Evolutionary conservation across 2,329 filamentous ascomycete species (phyloP), one percentile per base, ranked within the genome.

Genomic region (Trichophyton verrucosum): DNA sequence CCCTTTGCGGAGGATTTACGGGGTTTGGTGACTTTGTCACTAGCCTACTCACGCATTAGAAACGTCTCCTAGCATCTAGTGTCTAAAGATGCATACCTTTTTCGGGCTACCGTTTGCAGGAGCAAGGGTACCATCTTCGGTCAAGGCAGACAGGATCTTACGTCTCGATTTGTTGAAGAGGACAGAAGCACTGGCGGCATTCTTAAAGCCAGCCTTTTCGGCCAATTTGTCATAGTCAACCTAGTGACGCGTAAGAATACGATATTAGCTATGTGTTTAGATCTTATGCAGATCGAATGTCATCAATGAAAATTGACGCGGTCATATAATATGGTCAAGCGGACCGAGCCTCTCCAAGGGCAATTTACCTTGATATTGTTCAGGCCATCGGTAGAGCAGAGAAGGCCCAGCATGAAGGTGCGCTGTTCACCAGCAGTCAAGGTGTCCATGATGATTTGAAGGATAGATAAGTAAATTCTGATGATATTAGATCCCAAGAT

Each of bases 221-320:
- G 75, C 74, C 8, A 78, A 64, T 24, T 69, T 73, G 0, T 70
- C 66, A 61, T 70, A 73, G 65, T 79, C 74, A 27, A 76, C 61
- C 74, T 76, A 61, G 13, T 59, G 8, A 44, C 15, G 11, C 49
- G 33, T 38, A 51, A 20, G 24, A 13, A 44, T 9, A 22, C 11
- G n/a, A 58, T 59, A 40, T 33, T 27, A 59, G 44, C 59, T 24
- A 57, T n/a, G 33, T 13, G n/a, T 24, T n/a, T 57, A 22, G 3
- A 17, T 24, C n/a, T 20, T 9, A 2, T 2, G 9, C 3, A 13
- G 20, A 27, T 2, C 24, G 15, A 44, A 38, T 22, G 24, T 9
- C 9, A 5, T 58, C n/a, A 4, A 5, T 44, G n/a, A 44, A 44
- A 17, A 17, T 13, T 5, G 11, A 53, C 3, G 13, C 38, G 38